These are phyloP conservation scores for Neurospora sp. DNA, from an alignment of 495 filamentous ascomycete genomes.

Conservation along the genomic window DNA sequence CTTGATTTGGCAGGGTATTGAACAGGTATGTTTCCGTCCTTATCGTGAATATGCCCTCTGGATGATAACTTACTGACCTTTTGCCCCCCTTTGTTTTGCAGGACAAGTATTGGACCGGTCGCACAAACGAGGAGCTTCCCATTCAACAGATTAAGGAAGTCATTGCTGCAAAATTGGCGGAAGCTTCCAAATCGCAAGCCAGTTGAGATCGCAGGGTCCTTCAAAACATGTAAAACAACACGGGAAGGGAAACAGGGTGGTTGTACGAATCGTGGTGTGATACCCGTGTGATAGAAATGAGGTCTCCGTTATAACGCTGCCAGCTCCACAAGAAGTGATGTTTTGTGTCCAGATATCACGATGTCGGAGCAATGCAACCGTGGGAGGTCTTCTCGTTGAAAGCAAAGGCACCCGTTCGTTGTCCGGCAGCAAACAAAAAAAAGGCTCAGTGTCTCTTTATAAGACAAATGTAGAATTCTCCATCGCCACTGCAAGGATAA, in stretches of 20 bases:
- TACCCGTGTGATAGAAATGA: background rate
- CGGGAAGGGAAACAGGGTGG: background rate
- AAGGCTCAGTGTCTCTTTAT: background rate
- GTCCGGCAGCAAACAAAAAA: background rate
- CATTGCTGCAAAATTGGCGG: constrained; percentile 31
- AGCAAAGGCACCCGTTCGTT: background rate
- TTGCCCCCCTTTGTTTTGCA: background rate
- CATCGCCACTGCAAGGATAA: background rate
- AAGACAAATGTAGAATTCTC: background rate
- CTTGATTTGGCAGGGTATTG: constrained; percentile 66
- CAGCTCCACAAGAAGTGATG: background rate
- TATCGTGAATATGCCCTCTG: background rate
- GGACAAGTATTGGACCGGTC: constrained; percentile 53
- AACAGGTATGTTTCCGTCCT: constrained; percentile 35
- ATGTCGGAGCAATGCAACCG: background rate
- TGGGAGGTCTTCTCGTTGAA: background rate
- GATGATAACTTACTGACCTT: background rate
- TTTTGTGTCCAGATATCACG: background rate
- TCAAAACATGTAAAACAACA: background rate
- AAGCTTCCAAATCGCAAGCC: constrained; percentile 10
- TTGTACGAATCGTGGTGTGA: background rate
- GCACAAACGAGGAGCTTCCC: constrained; percentile 43
- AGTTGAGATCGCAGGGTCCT: background rate
- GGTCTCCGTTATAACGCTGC: background rate
- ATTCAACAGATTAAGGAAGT: constrained; percentile 42